These are phyloP conservation scores for Aspergillus viridinutans DNA, from an alignment of 2,329 filamentous ascomycete species.

Conservation along the genomic window DNA sequence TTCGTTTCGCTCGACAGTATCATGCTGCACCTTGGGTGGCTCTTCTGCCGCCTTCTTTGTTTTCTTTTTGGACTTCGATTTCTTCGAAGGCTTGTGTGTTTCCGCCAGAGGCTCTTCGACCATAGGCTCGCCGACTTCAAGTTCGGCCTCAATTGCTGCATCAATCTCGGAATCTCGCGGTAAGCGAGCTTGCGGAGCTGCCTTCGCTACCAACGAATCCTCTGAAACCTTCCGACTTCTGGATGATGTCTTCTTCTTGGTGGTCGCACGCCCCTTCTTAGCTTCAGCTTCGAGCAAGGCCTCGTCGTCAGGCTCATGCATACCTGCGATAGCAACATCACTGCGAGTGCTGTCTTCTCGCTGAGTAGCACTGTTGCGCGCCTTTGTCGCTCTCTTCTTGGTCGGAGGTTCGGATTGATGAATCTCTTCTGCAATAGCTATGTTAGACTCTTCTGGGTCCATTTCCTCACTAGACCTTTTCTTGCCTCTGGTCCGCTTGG, in stretches of 20 bases:
- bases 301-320: constrained; percentile 18
- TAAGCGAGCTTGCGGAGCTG: constrained; percentile 42
- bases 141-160: constrained; percentile 60
- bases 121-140: constrained; percentile 51
- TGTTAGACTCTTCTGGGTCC: constrained; percentile 21
- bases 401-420: constrained; percentile 40
- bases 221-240: constrained; percentile 50
- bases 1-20: constrained; percentile 10
- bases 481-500: constrained; percentile 46
- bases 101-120: constrained; percentile 44
- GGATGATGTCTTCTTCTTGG: constrained; percentile 38
- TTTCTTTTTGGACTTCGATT: constrained; percentile 28
- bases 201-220: constrained; percentile 45
- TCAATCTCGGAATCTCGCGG: constrained; percentile 64
- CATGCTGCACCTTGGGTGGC: constrained; percentile 3
- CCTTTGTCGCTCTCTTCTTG: constrained; percentile 57
- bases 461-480: constrained; percentile 62
- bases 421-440: constrained; percentile 9
- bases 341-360: constrained; percentile 24
- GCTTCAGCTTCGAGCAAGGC: constrained; percentile 25
- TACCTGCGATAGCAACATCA: constrained; percentile 39
- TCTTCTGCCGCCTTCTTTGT: constrained; percentile 16
- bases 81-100: constrained; percentile 21
- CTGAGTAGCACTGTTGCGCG: constrained; percentile 48
- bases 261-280: constrained; percentile 44